These are phyloP conservation scores for Penicillium sp. DNA, from an alignment of 2,329 filamentous ascomycete species.

Conservation along the genomic window DNA sequence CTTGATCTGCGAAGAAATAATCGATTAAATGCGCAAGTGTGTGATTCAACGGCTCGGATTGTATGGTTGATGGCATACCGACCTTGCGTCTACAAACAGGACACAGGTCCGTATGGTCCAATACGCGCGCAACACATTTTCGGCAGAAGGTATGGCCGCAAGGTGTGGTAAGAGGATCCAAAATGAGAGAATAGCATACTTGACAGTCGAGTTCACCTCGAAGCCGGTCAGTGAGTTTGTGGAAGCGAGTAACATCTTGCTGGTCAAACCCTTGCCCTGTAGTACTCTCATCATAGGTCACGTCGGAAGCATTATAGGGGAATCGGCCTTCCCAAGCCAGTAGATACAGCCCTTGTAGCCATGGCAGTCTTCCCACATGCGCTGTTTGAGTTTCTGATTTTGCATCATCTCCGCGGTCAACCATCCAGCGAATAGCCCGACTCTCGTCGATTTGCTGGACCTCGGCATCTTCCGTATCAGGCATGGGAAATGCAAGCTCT, in stretches of 20 bases:
- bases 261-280: slow-evolving; percentile 4
- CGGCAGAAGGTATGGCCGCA: slow-evolving; percentile 92
- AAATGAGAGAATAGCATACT: slow-evolving; percentile 79
- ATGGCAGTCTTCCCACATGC: slow-evolving; percentile 13
- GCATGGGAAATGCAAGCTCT: slow-evolving; percentile 21
- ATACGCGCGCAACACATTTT: slow-evolving; percentile 72
- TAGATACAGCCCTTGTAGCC: slow-evolving; percentile 66
- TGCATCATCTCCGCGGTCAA: slow-evolving; percentile 10
- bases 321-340: slow-evolving; percentile 67
- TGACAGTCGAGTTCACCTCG: slow-evolving; percentile 82
- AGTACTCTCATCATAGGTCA: slow-evolving; percentile 50
- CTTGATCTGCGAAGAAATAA: slow-evolving; percentile 69
- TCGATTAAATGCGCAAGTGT: slow-evolving; percentile 67
- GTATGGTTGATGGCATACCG: slow-evolving; percentile 55
- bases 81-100: slow-evolving; percentile 77
- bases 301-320: slow-evolving; percentile 57
- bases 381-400: slow-evolving; percentile 7
- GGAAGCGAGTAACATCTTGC: slow-evolving; percentile 42
- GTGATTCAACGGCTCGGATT: slow-evolving; percentile 62
- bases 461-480: slow-evolving; percentile 7
- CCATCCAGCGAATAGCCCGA: slow-evolving; percentile 35
- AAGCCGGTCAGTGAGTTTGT: slow-evolving; percentile 63
- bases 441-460: slow-evolving; percentile 35
- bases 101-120: slow-evolving; percentile 78
- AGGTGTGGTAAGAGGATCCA: slow-evolving; percentile 80